Evolutionary conservation across 345 rosid species (phyloP).

Genomic region (Hevea brasiliensis): DNA sequence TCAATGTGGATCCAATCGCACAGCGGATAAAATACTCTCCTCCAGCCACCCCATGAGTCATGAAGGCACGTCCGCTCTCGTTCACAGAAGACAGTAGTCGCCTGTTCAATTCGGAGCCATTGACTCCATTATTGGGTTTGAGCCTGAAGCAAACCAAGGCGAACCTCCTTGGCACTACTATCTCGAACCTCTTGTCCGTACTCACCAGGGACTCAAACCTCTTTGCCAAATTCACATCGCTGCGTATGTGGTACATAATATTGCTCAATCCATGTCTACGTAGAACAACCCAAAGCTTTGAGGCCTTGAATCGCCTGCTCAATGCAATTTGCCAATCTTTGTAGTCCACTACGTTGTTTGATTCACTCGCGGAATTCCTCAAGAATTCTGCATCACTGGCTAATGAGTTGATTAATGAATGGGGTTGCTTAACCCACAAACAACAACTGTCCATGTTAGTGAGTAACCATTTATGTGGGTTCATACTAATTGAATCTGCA

Average conservation of each 20-base stretch:
- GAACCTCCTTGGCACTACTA: conserved; percentile 14
- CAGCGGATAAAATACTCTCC: conserved; percentile 20
- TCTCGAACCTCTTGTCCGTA: conserved; percentile 27
- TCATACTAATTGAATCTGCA: conserved; percentile 28
- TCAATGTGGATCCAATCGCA: conserved; percentile 26
- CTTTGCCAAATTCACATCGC: conserved; percentile 15
- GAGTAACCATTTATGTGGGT: conserved; percentile 25
- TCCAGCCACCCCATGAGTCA: conserved; percentile 29
- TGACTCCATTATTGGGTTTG: not conserved
- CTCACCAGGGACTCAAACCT: conserved; percentile 15
- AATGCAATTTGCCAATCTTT: conserved; percentile 40
- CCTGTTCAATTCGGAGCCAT: conserved; percentile 3
- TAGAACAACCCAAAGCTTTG: conserved; percentile 43
- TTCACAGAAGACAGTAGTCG: not conserved
- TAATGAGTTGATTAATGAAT: conserved; percentile 8
- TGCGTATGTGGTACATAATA: conserved; percentile 11
- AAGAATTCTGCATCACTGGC: conserved; percentile 10
- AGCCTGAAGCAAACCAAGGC: conserved; percentile 25
- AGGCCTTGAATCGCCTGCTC: conserved; percentile 32
- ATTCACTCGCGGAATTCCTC: conserved; percentile 16
- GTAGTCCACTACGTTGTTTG: conserved; percentile 22
- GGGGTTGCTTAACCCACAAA: conserved; percentile 20
- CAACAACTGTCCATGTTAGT: conserved; percentile 33
- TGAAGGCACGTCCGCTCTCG: conserved; percentile 19
- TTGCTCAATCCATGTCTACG: conserved; percentile 27